These are phyloP conservation scores for Microcera coccophila DNA, from an alignment of 2,329 filamentous ascomycete species.

Conservation along the genomic window DNA sequence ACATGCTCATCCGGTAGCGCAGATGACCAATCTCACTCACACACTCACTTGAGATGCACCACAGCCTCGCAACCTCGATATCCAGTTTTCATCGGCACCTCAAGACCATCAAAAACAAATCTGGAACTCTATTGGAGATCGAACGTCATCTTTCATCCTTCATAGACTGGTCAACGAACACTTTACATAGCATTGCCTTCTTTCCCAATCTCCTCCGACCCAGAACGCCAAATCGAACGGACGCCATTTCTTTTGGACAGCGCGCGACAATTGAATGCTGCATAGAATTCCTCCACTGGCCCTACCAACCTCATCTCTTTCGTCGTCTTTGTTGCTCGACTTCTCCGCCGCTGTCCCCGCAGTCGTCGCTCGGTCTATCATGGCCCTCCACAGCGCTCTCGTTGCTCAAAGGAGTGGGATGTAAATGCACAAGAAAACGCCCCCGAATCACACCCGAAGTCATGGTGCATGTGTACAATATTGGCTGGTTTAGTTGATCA, in stretches of 20 bases:
- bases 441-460: too few relatives aligned
- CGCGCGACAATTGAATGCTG: slow-evolving; percentile 18
- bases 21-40: not conserved
- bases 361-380: not conserved
- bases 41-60: not conserved
- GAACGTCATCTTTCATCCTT: slow-evolving; percentile 10
- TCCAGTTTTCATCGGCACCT: not conserved
- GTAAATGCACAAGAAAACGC: slow-evolving; percentile 24
- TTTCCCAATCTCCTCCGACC: slow-evolving; percentile 23
- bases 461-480: not conserved
- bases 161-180: slow-evolving; percentile 18
- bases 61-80: not conserved
- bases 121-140: slow-evolving; percentile 16
- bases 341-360: not conserved
- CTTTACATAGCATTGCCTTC: slow-evolving; percentile 30
- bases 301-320: not conserved
- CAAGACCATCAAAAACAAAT: slow-evolving; percentile 3
- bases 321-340: not conserved
- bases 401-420: slow-evolving; percentile 21
- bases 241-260: slow-evolving; percentile 20
- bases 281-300: not conserved
- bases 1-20: not conserved
- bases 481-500: not conserved
- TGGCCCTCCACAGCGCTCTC: not conserved
- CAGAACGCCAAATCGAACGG: slow-evolving; percentile 31